Conservation (phyloP, 306 rosid genomes). For the Malus domestica region ASM211411v1 NC_041804.1:4564501-4565000, state of each 20-base stretch:
- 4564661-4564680: constrained; percentile 33
- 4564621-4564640: constrained; percentile 28
- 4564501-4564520: constrained; percentile 18
- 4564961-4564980: background rate
- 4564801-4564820: background rate
- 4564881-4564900: background rate
- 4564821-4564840: background rate
- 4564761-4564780: background rate
- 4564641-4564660: constrained; percentile 15
- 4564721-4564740: background rate
- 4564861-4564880: background rate
- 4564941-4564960: background rate
- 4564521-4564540: constrained; percentile 31
- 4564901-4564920: background rate
- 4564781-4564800: background rate
- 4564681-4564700: constrained; percentile 20
- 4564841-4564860: background rate
- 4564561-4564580: constrained; percentile 28
- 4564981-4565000: background rate
- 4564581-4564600: background rate
- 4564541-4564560: constrained; percentile 34
- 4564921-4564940: background rate
- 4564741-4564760: background rate
- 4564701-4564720: constrained; percentile 5
- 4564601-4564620: constrained; percentile 28